phyloP scores from a whole-genome alignment of 2,329 filamentous ascomycete genomes.

The Neoscytalidium dimidiatum region DNA sequence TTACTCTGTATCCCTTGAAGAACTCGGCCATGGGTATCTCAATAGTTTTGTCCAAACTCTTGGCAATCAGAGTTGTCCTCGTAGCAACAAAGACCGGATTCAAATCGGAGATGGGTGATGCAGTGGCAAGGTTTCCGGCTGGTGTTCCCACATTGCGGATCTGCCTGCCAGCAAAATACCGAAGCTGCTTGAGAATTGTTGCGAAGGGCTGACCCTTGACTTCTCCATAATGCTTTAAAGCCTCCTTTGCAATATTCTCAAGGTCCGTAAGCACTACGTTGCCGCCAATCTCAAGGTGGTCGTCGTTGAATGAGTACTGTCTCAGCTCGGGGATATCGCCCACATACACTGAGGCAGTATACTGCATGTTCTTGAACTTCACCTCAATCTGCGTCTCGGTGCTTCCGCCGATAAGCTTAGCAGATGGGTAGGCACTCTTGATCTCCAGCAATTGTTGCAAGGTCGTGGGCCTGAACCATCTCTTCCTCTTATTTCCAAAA shows the following conservation, averaged over 20 bases:
- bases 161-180: conserved; percentile 91
- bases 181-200: conserved; percentile 91
- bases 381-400: conserved; percentile 98
- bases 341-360: conserved; percentile 86
- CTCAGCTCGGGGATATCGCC: conserved; percentile 90
- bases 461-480: conserved; percentile 88
- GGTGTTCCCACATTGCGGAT: conserved; percentile 98
- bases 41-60: conserved; percentile 69
- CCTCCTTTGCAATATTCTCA: conserved; percentile 79
- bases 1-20: conserved; percentile 88
- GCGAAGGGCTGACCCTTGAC: conserved; percentile 75
- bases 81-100: conserved; percentile 93
- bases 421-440: conserved; percentile 79
- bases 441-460: conserved; percentile 87
- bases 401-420: conserved; percentile 93
- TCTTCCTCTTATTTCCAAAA: conserved; percentile 93
- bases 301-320: conserved; percentile 76
- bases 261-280: conserved; percentile 92
- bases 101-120: conserved; percentile 93
- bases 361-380: conserved; percentile 94
- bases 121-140: conserved; percentile 90
- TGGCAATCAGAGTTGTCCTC: conserved; percentile 78
- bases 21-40: conserved; percentile 92
- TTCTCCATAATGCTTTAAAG: conserved; percentile 75
- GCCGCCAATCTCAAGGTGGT: conserved; percentile 86